Evolutionary conservation across 2,329 filamentous ascomycete genomes (phyloP), one percentile per base, ranked within the genome.

Genomic region (Xylariaceae sp.): DNA sequence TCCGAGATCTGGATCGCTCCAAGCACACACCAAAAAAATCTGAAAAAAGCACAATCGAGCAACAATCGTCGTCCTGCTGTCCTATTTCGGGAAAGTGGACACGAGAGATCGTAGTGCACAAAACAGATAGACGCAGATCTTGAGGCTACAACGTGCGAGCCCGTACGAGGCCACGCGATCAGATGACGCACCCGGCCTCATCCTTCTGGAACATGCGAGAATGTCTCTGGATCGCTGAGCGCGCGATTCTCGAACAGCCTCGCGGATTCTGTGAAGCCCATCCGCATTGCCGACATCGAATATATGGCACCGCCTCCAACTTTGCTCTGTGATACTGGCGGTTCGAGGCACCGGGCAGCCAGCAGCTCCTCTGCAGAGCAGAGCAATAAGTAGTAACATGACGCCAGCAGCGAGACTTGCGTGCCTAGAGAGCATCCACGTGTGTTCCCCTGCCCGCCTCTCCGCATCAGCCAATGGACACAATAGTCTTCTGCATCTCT

Each of bases 401-500:
- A 30, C 23, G 23, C 23, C 23, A 30, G 23, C 23, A 30, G 23
- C 23, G 23, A 30, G 23, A 30, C 23, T 30, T 30, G 23, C 23
- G 23, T 41, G 8, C 37, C 37, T 41, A 41, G 8, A 15, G 41
- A 15, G 41, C 41, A 45, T 45, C 41, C 17, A 49, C 47, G 17
- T 49, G 47, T 49, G 49, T 47, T 53, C 51, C 44, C 55, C 55
- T 39, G 60, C 53, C 56, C 62, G 56, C 52, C 56, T 52, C 51
- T 48, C 45, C 58, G 17, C 57, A 55, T 47, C 50, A 61, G 58
- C 68, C 68, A 69, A 70, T 70, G 39, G 60, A 64, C 56, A 60
- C 53, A 64, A 61, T 67, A 66, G 67, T 69, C 67, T 64, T 61
- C 59, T 60, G 66, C 65, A 65, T 60, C 60, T 60, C 58, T 56